Conservation (phyloP, 1,284 basidiomycete species). For the Neotropicomus parvogracilis region DNA sequence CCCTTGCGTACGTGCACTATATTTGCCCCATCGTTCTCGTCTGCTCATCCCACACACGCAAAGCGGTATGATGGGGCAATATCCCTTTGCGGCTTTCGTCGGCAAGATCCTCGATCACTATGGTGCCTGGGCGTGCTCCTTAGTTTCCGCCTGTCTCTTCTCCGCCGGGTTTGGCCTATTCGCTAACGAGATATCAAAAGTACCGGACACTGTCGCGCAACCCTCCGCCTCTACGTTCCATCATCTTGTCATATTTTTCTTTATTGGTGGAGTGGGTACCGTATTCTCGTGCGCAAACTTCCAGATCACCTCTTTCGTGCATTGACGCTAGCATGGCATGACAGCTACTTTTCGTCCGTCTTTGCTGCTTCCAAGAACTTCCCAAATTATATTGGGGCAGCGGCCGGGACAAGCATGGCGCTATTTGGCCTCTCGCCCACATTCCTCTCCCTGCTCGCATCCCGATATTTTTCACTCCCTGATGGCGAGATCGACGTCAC, state of each 20-base stretch:
- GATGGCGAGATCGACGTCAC: conserved; percentile 52
- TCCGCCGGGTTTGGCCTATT: conserved; percentile 58
- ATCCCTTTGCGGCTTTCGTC: conserved; percentile 58
- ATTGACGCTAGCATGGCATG: conserved; percentile 1
- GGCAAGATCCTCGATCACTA: conserved; percentile 57
- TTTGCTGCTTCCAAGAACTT: conserved; percentile 73
- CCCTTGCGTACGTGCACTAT: conserved; percentile 51
- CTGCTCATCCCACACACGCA: conserved; percentile 1
- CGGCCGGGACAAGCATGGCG: conserved; percentile 64
- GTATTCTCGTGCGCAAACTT: conserved; percentile 60
- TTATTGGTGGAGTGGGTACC: conserved; percentile 60
- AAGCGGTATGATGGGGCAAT: conserved; percentile 68
- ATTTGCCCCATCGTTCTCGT: background rate
- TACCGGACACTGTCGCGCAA: conserved; percentile 37
- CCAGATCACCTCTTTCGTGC: background rate
- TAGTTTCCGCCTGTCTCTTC: conserved; percentile 59
- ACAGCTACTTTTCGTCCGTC: conserved; percentile 69
- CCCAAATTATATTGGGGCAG: conserved; percentile 58
- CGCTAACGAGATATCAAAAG: conserved; percentile 49
- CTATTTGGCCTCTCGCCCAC: conserved; percentile 75
- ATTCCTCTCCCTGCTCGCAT: conserved; percentile 63
- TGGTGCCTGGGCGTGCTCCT: conserved; percentile 62
- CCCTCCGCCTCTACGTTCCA: conserved; percentile 46
- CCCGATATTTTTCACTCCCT: conserved; percentile 51
- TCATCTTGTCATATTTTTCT: conserved; percentile 55